These are phyloP conservation scores for Mycena floridula DNA, from an alignment of 768 basidiomycete species.

Conservation along the genomic window DNA sequence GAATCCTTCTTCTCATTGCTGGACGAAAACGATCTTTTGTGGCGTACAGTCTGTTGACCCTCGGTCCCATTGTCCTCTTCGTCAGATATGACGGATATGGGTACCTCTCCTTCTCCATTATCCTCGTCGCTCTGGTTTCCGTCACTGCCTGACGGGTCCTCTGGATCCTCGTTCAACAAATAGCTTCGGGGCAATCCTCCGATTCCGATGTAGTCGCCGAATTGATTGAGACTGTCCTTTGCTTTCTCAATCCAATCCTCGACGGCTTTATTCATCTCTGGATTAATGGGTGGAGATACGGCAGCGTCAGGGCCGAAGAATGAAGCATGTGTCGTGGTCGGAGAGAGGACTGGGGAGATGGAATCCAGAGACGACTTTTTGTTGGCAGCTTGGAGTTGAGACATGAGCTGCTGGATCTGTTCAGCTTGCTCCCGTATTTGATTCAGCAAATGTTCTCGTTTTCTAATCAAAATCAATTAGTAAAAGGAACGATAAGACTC, in stretches of 20 bases:
- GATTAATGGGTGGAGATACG: slow-evolving; percentile 12
- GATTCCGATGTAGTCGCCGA: slow-evolving; percentile 62
- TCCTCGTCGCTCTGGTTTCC: slow-evolving; percentile 14
- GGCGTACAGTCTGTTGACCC: background rate
- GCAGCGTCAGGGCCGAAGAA: slow-evolving; percentile 3
- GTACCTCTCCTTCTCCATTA: slow-evolving; percentile 14
- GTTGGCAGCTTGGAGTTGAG: slow-evolving; percentile 50
- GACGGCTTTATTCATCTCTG: slow-evolving; percentile 49
- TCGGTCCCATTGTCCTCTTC: background rate
- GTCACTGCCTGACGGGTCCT: slow-evolving; percentile 31
- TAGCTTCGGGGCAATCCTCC: slow-evolving; percentile 46
- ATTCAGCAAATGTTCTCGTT: slow-evolving; percentile 74
- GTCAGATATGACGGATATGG: slow-evolving; percentile 5
- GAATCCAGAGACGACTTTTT: slow-evolving; percentile 15
- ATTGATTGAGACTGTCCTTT: slow-evolving; percentile 59
- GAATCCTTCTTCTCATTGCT: slow-evolving; percentile 32
- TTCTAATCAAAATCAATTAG: slow-evolving; percentile 34
- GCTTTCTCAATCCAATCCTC: slow-evolving; percentile 77
- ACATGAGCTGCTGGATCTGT: slow-evolving; percentile 68
- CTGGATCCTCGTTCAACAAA: slow-evolving; percentile 41
- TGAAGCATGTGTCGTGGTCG: slow-evolving; percentile 24
- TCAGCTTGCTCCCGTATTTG: slow-evolving; percentile 71
- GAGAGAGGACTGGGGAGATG: slow-evolving; percentile 21
- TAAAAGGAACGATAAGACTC: background rate
- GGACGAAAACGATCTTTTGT: slow-evolving; percentile 4